phyloP scores from a whole-genome alignment of 1,284 basidiomycete genomes.

The Cerioporus squamosus region DNA sequence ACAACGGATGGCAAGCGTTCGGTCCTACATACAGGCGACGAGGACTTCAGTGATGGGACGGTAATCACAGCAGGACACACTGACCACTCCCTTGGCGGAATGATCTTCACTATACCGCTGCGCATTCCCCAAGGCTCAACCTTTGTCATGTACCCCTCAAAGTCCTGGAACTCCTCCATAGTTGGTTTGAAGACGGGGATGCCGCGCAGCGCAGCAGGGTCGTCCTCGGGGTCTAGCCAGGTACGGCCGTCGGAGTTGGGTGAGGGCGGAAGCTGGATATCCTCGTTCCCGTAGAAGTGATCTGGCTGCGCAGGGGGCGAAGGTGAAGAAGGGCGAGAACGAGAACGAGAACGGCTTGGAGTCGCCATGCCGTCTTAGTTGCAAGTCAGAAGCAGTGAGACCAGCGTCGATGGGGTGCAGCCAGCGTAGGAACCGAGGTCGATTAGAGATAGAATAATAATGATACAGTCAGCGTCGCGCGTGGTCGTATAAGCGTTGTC shows the following conservation, averaged over 20 bases:
- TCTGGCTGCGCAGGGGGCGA: conserved; percentile 73
- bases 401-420: neutral
- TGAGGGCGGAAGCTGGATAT: conserved; percentile 55
- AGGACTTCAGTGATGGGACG: conserved; percentile 5
- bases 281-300: conserved; percentile 74
- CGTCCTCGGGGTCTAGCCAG: conserved; percentile 81
- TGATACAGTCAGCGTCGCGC: neutral
- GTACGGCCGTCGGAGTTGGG: conserved; percentile 60
- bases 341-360: conserved; percentile 8
- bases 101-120: conserved; percentile 92
- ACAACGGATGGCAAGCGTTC: conserved; percentile 72
- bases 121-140: conserved; percentile 87
- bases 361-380: too few species aligned
- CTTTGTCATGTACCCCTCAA: conserved; percentile 85
- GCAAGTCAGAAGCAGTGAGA: neutral
- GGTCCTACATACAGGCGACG: conserved; percentile 53
- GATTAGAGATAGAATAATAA: neutral
- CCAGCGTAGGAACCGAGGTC: neutral
- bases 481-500: neutral
- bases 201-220: conserved; percentile 83
- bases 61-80: conserved; percentile 32
- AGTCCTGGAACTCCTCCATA: conserved; percentile 87
- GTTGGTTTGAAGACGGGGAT: conserved; percentile 95
- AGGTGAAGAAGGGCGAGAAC: conserved; percentile 46
- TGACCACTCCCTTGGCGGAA: conserved; percentile 92